These are phyloP conservation scores for Entomortierella parvispora DNA, from an alignment of 192 early-diverging fungal genomes.

Conservation along the genomic window DNA sequence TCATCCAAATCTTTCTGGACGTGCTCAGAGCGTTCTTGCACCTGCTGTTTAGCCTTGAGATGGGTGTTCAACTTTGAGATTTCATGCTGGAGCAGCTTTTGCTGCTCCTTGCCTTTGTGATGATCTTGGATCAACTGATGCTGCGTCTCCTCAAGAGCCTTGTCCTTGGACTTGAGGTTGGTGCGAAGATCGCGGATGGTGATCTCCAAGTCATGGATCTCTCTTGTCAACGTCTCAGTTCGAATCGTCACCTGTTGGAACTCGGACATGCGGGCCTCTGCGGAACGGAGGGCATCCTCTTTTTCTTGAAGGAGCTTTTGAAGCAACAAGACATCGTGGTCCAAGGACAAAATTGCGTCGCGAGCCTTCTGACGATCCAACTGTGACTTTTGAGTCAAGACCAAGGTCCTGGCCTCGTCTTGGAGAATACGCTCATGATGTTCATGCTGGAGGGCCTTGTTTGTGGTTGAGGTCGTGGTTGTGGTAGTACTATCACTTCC, in stretches of 20 bases:
- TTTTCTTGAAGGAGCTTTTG: slow-evolving; percentile 28
- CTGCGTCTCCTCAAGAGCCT: slow-evolving; percentile 7
- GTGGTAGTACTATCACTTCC: slow-evolving; percentile 14
- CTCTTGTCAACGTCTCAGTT: slow-evolving; percentile 23
- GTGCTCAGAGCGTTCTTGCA: slow-evolving; percentile 4
- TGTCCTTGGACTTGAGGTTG: slow-evolving; percentile 9
- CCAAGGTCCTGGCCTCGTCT: neutral
- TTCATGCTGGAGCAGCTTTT: slow-evolving; percentile 5
- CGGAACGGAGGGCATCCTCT: slow-evolving; percentile 20
- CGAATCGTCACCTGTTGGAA: slow-evolving; percentile 15
- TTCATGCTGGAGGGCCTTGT: neutral
- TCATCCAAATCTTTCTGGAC: slow-evolving; percentile 19
- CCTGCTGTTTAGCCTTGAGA: slow-evolving; percentile 16
- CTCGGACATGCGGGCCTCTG: slow-evolving; percentile 10
- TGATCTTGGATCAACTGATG: neutral
- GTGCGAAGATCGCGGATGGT: slow-evolving; percentile 23
- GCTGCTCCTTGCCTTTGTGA: slow-evolving; percentile 3
- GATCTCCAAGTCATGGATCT: slow-evolving; percentile 25
- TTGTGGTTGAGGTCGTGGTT: slow-evolving; percentile 9
- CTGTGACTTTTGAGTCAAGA: slow-evolving; percentile 19
- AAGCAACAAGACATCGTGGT: slow-evolving; percentile 22
- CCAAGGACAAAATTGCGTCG: slow-evolving; percentile 25
- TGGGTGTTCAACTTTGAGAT: slow-evolving; percentile 8
- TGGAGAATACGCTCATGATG: neutral
- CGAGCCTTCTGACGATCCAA: slow-evolving; percentile 22